Evolutionary conservation across 1,284 basidiomycete species (phyloP).

Genomic region (Pseudozyma sp.): DNA sequence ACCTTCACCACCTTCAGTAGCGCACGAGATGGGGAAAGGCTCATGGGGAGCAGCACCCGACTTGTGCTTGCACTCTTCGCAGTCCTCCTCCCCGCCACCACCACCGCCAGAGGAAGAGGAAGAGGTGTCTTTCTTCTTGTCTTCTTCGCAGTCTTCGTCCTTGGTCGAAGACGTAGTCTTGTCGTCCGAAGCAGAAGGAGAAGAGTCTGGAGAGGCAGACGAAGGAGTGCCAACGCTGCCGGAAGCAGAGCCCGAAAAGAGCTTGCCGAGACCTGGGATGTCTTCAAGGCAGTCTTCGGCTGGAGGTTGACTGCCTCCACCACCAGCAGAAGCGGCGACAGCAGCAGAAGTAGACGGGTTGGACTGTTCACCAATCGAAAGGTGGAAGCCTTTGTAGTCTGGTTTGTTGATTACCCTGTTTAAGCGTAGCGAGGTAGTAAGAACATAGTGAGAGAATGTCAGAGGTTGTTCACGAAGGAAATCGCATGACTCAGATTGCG

Average conservation of each 20-base stretch:
- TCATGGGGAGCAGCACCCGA: too few relatives aligned
- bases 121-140: background rate
- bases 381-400: background rate
- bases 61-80: too few relatives aligned
- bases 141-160: conserved; percentile 5
- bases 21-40: background rate
- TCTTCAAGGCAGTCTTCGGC: conserved; percentile 14
- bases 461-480: background rate
- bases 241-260: conserved; percentile 1
- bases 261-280: background rate
- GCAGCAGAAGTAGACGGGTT: background rate
- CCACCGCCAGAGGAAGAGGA: background rate
- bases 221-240: conserved; percentile 6
- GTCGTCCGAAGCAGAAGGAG: background rate
- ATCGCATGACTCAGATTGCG: background rate
- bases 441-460: background rate
- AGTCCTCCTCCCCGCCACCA: too few relatives aligned
- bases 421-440: background rate
- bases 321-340: background rate
- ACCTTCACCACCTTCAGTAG: background rate
- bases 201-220: background rate
- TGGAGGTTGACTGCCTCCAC: background rate
- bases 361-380: background rate
- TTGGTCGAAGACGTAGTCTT: background rate
- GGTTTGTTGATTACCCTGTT: conserved; percentile 2